Percentiles rank a stretch among this genome's conserved stretches.
These are phyloP conservation scores for Coemansia sp. DNA, from an alignment of 192 early-diverging fungal species.

Conservation along the genomic window DNA sequence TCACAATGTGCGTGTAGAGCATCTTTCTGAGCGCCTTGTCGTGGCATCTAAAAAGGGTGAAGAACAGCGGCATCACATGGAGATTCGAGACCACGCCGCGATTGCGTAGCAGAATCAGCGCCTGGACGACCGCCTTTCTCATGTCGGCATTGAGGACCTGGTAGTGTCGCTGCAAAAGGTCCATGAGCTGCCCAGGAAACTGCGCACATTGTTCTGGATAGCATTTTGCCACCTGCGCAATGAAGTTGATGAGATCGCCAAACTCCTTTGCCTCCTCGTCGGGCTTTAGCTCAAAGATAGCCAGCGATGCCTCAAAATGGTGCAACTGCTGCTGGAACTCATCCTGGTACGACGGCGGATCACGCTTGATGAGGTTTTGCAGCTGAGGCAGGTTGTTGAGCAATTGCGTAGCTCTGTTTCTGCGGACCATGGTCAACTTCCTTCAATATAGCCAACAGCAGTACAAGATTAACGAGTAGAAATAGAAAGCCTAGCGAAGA, in stretches of 20 bases:
- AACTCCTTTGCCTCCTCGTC: slow-evolving; percentile 77
- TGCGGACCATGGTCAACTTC: slow-evolving; percentile 36
- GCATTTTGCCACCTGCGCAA: slow-evolving; percentile 85
- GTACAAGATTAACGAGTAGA: neutral
- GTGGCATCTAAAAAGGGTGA: slow-evolving; percentile 90
- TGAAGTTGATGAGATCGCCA: slow-evolving; percentile 86
- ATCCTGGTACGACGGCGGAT: slow-evolving; percentile 87
- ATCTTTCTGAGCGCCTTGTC: slow-evolving; percentile 90
- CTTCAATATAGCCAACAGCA: neutral
- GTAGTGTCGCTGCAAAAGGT: slow-evolving; percentile 79
- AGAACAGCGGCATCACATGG: slow-evolving; percentile 86
- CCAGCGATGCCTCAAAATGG: slow-evolving; percentile 86
- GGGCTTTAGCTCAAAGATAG: slow-evolving; percentile 88
- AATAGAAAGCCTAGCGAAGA: neutral
- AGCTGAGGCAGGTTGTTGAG: slow-evolving; percentile 88
- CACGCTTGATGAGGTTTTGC: slow-evolving; percentile 97
- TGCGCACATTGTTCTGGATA: slow-evolving; percentile 78
- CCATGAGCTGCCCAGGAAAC: slow-evolving; percentile 84
- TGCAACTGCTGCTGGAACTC: slow-evolving; percentile 94
- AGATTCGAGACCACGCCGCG: slow-evolving; percentile 69
- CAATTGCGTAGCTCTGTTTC: slow-evolving; percentile 37
- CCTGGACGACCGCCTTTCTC: slow-evolving; percentile 85
- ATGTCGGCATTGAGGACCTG: slow-evolving; percentile 80
- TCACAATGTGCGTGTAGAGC: slow-evolving; percentile 92
- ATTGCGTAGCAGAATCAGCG: slow-evolving; percentile 86